Base-by-base conservation (phyloP, 108 stramenopile genomes). In the Bacterosira constricta region DNA sequence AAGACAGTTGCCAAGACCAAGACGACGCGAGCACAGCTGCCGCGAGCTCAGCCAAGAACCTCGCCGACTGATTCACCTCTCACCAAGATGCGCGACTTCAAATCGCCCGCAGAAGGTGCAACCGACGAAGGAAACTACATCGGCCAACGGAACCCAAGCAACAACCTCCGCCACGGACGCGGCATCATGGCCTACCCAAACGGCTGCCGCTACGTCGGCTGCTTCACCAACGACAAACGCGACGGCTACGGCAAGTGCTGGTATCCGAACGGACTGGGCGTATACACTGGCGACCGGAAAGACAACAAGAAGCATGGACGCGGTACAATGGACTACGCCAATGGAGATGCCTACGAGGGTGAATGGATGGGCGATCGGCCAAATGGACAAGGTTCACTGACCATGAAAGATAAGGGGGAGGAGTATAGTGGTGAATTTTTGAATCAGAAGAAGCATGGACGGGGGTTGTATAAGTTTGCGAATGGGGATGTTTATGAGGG, bases 331-430 rank as follows among this genome's bases (percentile, higher is more conserved):
- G 50, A 49, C 1, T 63, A 77, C 36, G 6, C 41, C 21, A 63
- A 69, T 56, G 69, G 69, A 6, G 55, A 66, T 27, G 30, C 50
- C 12, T 82, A 82, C 71, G 27, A 77, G n/a, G 55, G 55, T 8
- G 20, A 20, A 18, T 56, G 55, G 55, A 9, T 37, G 34, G n/a
- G 34, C 32, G 34, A 56, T 36, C n/a, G 8, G 15, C 55, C 34
- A 8, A 32, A 34, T 18, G 32, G 32, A 31, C 17, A 34, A 15
- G 53, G 53, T 0, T 31, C 31, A 13, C 13, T 54, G 53, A 18
- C 6, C 53, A 54, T 54, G 53, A 49, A 49, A 0, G 47, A 11
- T 20, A n/a, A n/a, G n/a, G n/a, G n/a, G n/a, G n/a, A n/a, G n/a
- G n/a, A n/a, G n/a, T n/a, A n/a, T n/a, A n/a, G n/a, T n/a, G n/a